phyloP scores from a whole-genome alignment of 768 basidiomycete genomes.

The Termitomyces sp. region DNA sequence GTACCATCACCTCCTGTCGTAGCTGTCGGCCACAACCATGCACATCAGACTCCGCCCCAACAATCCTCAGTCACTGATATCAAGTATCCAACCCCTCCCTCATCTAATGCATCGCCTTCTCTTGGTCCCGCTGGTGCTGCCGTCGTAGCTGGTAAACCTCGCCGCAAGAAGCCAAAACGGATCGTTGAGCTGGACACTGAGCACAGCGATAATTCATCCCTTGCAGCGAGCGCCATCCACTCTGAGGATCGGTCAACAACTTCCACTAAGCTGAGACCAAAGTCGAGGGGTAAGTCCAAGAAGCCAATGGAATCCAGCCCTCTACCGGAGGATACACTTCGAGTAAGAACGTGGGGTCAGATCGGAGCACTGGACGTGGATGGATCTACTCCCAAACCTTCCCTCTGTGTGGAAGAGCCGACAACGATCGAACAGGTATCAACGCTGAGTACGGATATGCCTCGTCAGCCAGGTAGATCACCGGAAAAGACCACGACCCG shows the following conservation, averaged over 20 bases:
- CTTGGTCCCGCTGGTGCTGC: constrained; percentile 29
- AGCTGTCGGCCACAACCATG: constrained; percentile 41
- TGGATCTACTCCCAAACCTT: neutral
- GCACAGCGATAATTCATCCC: constrained; percentile 27
- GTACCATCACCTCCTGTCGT: constrained; percentile 56
- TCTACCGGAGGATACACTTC: neutral
- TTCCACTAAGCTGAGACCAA: constrained; percentile 15
- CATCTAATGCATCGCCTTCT: constrained; percentile 40
- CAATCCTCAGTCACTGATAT: constrained; percentile 10
- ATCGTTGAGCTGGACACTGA: constrained; percentile 74
- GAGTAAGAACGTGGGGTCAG: constrained; percentile 14
- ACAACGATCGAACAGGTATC: neutral
- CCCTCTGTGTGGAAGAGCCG: constrained; percentile 7
- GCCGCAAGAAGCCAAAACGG: constrained; percentile 62
- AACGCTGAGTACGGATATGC: constrained; percentile 1
- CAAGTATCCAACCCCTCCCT: constrained; percentile 30
- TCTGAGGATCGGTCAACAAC: constrained; percentile 27
- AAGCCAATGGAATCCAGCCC: constrained; percentile 11
- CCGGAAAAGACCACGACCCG: constrained; percentile 16
- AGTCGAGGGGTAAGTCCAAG: constrained; percentile 17
- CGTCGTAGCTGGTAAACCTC: constrained; percentile 33
- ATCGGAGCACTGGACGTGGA: constrained; percentile 13
- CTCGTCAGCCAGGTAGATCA: neutral
- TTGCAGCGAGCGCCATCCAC: constrained; percentile 19
- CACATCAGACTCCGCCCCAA: constrained; percentile 14